Base-by-base conservation (phyloP, 305 asterid genomes). In the Solanum hybrid region DNA sequence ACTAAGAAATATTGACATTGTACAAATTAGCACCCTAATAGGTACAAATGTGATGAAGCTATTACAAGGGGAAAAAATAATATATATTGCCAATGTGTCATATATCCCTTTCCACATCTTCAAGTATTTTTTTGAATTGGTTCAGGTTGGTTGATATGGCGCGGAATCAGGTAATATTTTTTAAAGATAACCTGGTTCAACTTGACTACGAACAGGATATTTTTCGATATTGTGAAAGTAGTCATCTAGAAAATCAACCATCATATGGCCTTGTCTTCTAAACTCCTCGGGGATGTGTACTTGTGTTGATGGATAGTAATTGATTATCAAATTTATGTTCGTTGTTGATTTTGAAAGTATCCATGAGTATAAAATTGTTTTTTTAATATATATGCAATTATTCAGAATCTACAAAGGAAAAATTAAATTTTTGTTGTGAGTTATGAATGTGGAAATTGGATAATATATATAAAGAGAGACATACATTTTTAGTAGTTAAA, bases 221-320 rank as follows among this genome's bases (percentile, higher is more conserved):
- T 75, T 56, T n/a, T 51, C 89, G n/a, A 89, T 60, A 20, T 85
- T 79, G 20, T 84, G 51, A 26, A 66, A 73, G 38, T 85, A 89
- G 3, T 85, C 90, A 24, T 64, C 90, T 11, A 89, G 85, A n/a
- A 89, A 89, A 73, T 89, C 89, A 5, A 85, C 88, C 9, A 75
- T 34, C 66, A 73, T 89, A 22, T 73, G 79, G 4, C 79, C 88
- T 60, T 85, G 89, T 24, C 77, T 85, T 27, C 89, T 42, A 11
- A 89, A 89, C n/a, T 38, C 86, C 38, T 85, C 89, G 13, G 89
- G 88, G 36, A 85, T 69, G 91, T n/a, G 17, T n/a, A 51, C 13
- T 71, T 40, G 46, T 38, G 46, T 38, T 38, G 46, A 38, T 38
- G 46, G 46, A 38, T 38, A 38, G 46, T 38, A 38, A 38, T 38